Evolutionary conservation across 1,139 yeast genomes (phyloP).

Genomic region (Candida sp.): DNA sequence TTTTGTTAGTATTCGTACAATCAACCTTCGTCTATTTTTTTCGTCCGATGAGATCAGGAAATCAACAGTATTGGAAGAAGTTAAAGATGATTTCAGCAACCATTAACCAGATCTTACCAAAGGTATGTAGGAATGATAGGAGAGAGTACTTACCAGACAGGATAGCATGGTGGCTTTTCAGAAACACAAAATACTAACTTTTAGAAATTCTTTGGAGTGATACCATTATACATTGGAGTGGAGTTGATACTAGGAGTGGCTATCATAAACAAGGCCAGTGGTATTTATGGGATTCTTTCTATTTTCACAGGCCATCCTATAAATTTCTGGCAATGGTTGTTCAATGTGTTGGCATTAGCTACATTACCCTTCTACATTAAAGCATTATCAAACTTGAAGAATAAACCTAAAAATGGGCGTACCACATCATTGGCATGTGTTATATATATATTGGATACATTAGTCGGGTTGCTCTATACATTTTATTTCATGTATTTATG

Average conservation of each 20-base stretch:
- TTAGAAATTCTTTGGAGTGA: slow-evolving; percentile 52
- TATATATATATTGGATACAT: slow-evolving; percentile 63
- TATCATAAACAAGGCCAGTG: slow-evolving; percentile 85
- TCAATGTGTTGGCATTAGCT: slow-evolving; percentile 63
- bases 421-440: slow-evolving; percentile 60
- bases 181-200: not conserved
- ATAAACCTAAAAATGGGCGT: slow-evolving; percentile 27
- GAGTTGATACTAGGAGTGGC: slow-evolving; percentile 79
- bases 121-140: slow-evolving; percentile 15
- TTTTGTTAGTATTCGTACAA: too few relatives aligned
- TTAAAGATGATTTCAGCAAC: slow-evolving; percentile 11
- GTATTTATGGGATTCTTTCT: slow-evolving; percentile 83
- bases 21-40: not conserved
- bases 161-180: too few relatives aligned
- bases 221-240: slow-evolving; percentile 86
- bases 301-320: slow-evolving; percentile 88
- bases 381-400: slow-evolving; percentile 48
- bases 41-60: slow-evolving; percentile 1
- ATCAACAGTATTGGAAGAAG: too few relatives aligned
- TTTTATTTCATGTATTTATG: slow-evolving; percentile 71
- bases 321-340: slow-evolving; percentile 78
- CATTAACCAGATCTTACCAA: slow-evolving; percentile 19
- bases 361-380: slow-evolving; percentile 65
- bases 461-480: slow-evolving; percentile 66
- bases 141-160: too few relatives aligned